Evolutionary conservation across 441 rosid species (phyloP), one percentile per base, ranked within the genome.

Genomic region (Omphalea diandra): DNA sequence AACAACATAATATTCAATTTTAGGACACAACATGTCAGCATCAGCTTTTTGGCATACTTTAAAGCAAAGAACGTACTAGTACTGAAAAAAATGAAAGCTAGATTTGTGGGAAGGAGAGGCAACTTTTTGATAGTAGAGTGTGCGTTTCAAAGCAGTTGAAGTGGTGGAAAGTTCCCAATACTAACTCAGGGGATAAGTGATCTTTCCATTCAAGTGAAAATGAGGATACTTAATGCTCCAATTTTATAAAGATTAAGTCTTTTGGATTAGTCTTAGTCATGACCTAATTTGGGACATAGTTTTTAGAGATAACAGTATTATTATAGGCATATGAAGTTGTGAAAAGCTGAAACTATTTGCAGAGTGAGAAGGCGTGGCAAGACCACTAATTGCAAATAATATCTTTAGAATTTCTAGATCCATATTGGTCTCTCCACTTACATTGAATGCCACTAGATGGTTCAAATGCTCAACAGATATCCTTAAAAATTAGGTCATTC

Each of bases 111-210:
- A 26, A 35, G 14, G 41, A 40, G 73, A 60, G 26, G 50, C 8
- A 54, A 50, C 33, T 53, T 49, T 78, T 60, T 79, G 86, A 79
- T 81, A 79, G 73, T 65, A 74, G 79, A 78, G 79, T 81, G 77
- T 70, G 83, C 84, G 66, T 83, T 80, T 82, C 88, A 79, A 77
- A 70, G 22, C 53, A 72, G 76, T 65, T n/a, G 67, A 77, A 72
- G 33, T 69, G 57, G 40, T 68, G 66, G 65, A 73, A 75, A 70
- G 63, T 49, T 27, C 65, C 63, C 58, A 66, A 33, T 36, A 20
- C 56, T 52, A 41, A n/a, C 6, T 47, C 24, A 69, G 22, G 67
- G 67, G 80, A 77, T 80, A 78, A 72, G 83, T 76, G 81, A 50
- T 56, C 36, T 70, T 74, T 70, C 74, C 79, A 77, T 76, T 81